These are phyloP conservation scores for Mycosarcoma mackinlayi DNA, from an alignment of 1,284 basidiomycete species.

Conservation along the genomic window DNA sequence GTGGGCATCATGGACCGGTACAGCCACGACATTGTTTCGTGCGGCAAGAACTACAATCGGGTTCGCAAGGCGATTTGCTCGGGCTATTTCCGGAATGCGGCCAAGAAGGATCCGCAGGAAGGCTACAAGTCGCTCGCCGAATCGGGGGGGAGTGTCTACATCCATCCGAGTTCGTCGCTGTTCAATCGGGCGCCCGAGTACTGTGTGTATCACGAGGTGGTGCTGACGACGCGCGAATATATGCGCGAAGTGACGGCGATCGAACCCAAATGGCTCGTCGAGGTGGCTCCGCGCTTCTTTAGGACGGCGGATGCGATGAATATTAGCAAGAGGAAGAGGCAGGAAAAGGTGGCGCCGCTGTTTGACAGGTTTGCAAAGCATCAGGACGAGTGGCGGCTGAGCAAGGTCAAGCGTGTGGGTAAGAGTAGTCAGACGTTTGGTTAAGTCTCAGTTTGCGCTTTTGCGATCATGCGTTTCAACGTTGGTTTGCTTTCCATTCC, in stretches of 20 bases:
- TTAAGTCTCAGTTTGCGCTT: too few relatives aligned
- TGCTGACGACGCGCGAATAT: constrained; percentile 83
- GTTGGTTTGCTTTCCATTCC: too few relatives aligned
- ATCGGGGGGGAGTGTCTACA: constrained; percentile 84
- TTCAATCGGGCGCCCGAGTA: constrained; percentile 92
- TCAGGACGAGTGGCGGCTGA: constrained; percentile 57
- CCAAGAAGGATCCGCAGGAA: constrained; percentile 78
- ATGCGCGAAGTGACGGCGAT: constrained; percentile 93
- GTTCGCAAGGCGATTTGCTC: constrained; percentile 96
- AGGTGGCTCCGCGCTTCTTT: constrained; percentile 98
- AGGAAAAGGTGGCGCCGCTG: constrained; percentile 95
- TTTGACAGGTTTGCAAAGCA: constrained; percentile 69
- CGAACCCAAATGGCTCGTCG: constrained; percentile 98
- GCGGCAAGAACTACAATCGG: constrained; percentile 90
- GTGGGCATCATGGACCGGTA: constrained; percentile 99
- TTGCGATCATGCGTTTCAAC: too few relatives aligned
- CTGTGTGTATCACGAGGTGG: constrained; percentile 79
- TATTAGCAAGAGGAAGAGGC: constrained; percentile 94
- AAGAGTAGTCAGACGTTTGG: constrained; percentile 56
- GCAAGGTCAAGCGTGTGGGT: constrained; percentile 44
- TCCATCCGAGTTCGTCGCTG: constrained; percentile 94
- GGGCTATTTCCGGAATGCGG: constrained; percentile 72
- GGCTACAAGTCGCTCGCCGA: constrained; percentile 95
- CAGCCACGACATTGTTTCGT: constrained; percentile 92
- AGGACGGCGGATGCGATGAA: constrained; percentile 93